Evolutionary conservation across 169 alveolate genomes (phyloP), one percentile per base, ranked within the genome.

Genomic region (Plasmodium malariae): DNA sequence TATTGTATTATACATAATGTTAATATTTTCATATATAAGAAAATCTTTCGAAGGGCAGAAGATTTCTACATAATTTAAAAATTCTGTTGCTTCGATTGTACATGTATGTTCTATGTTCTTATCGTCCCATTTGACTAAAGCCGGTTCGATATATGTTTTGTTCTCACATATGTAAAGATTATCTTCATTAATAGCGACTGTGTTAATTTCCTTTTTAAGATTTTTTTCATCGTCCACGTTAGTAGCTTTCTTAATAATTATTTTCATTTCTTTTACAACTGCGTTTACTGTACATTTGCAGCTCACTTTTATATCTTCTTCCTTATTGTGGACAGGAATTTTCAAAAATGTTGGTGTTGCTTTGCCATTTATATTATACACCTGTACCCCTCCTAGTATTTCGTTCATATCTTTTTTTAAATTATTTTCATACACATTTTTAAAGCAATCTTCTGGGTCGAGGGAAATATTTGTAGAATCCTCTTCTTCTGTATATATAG

Each of bases 1-100:
- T n/a, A 7, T 30, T 59, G 51, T 83, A 9, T 28, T 69, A 62
- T 51, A 69, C n/a, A 11, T 21, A 24, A 83, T 3, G 1, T 68
- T 32, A 1, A 83, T 69, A 60, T 83, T 51, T 0, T 26, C 40
- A 43, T 68, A 62, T 2, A 68, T 49, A 36, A 74, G 3, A 30
- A 51, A 24, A 65, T 83, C 85, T 48, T 55, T 83, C 0, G 59
- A 6, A 19, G 91, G 91, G 37, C 91, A 83, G 2, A 37, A 51
- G 12, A 83, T 14, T 34, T 83, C 74, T 19, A 69, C 68, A 45
- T 83, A 83, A 19, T 48, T 40, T 40, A 24, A 5, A 30, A 60
- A 40, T 7, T 69, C 37, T 6, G 30, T 57, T 40, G 34, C 73
- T 32, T 68, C 72, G 12, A 83, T 26, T 9, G 67, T 17, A 54